A percentile compares a stretch with the other conserved stretches of the same genome.
These are phyloP conservation scores for Helichrysum umbraculigerum DNA, from an alignment of 129 eudicot genomes.

Conservation along the genomic window DNA sequence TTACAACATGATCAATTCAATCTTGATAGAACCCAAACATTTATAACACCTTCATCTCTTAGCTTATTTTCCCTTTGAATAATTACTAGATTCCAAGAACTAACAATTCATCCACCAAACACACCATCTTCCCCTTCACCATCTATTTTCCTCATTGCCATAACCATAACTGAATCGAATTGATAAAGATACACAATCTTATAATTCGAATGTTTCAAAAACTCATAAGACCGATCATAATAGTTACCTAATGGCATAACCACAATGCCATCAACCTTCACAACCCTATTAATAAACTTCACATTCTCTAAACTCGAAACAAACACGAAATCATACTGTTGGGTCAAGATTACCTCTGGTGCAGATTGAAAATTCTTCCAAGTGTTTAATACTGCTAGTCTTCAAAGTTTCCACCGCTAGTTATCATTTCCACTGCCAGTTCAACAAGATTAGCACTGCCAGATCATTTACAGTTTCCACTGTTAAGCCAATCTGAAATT, in stretches of 20 bases:
- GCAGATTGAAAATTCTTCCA: no score
- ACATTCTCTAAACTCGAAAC: slow-evolving; percentile 26
- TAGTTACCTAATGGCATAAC: slow-evolving; percentile 35
- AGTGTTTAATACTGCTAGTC: no score
- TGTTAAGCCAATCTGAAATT: no score
- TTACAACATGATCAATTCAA: slow-evolving; percentile 11
- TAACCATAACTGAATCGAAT: slow-evolving; percentile 35
- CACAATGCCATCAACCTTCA: slow-evolving; percentile 49
- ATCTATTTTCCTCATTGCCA: slow-evolving; percentile 50
- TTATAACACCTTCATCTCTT: slow-evolving; percentile 51
- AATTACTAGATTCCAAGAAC: slow-evolving; percentile 17
- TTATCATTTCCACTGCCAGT: no score
- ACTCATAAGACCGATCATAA: slow-evolving; percentile 31
- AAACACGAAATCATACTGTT: slow-evolving; percentile 57
- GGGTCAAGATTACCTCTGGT: no score
- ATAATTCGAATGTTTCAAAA: slow-evolving; percentile 35
- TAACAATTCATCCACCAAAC: slow-evolving; percentile 21
- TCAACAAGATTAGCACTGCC: no score
- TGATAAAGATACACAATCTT: slow-evolving; percentile 52
- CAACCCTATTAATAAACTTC: slow-evolving; percentile 32
- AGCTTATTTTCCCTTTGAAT: slow-evolving; percentile 17
- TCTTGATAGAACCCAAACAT: slow-evolving; percentile 40
- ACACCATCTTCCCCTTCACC: slow-evolving; percentile 24
- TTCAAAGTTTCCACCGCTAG: no score
- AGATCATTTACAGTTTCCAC: no score